Evolutionary conservation across 75 land plant species (phyloP), one percentile per base, ranked within the genome.

Genomic region (Cryptomeria japonica): DNA sequence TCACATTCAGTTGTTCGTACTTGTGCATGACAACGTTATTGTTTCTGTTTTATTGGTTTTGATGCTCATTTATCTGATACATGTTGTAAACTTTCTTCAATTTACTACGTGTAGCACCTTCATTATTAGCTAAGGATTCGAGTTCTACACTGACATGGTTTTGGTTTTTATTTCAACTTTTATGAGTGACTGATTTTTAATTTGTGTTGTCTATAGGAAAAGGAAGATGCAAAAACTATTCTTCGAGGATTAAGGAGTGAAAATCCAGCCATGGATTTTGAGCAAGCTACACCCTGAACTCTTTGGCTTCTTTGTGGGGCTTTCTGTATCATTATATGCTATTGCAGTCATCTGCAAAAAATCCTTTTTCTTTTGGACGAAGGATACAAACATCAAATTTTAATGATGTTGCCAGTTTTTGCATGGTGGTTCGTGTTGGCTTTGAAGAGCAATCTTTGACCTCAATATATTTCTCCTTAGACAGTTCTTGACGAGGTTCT

Each of bases 201-300:
- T 85, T 80, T 80, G 19, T 58, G 53, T 70, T 70, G 5, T 31
- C 61, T 88, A 73, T 75, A 90, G 99, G 99, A 93, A 32, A 96
- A 92, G 91, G 96, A 97, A 86, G 95, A 96, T 37, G 99, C 99
- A 68, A 97, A 93, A 86, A 94, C 82, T 89, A 16, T 96, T 75
- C 93, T 97, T 38, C 83, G 95, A 47, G 95, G 91, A 84, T 90
- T 96, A 49, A 93, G 91, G 90, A 89, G 87, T 39, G 86, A 89
- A 85, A 87, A 89, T 68, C 90, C 92, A 80, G 90, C 94, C 0
- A 95, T 96, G 97, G 97, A 96, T 86, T 87, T 89, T 85, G 97
- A 96, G 70, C 92, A 91, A 70, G 87, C 87, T 68, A 90, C 90
- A 12, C 94, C 96, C 34, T 93, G 87, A 92, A 56, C 56, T 28